Conservation (phyloP, 2,329 filamentous ascomycete genomes). For the Xylaria polymorpha region DNA sequence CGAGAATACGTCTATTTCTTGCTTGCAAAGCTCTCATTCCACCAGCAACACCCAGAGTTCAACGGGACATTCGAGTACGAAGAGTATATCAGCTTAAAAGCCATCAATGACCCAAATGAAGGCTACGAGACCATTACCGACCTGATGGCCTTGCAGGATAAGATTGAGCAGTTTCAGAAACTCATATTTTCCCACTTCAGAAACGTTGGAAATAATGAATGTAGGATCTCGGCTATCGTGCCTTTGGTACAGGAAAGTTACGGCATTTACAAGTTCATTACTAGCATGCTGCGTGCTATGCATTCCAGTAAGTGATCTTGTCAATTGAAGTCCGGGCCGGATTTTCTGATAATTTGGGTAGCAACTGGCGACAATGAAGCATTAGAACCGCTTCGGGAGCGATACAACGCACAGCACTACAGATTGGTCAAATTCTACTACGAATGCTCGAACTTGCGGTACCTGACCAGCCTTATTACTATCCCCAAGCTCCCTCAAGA, state of each 20-base stretch:
- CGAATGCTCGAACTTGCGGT: slow-evolving; percentile 97
- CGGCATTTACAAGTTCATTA: slow-evolving; percentile 99
- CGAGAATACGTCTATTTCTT: slow-evolving; percentile 97
- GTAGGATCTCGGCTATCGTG: slow-evolving; percentile 91
- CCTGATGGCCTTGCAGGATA: slow-evolving; percentile 95
- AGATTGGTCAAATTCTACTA: slow-evolving; percentile 98
- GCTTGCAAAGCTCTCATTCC: slow-evolving; percentile 94
- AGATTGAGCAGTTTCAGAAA: slow-evolving; percentile 99
- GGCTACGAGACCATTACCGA: slow-evolving; percentile 97
- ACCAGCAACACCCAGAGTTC: slow-evolving; percentile 96
- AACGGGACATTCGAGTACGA: slow-evolving; percentile 99
- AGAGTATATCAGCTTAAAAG: slow-evolving; percentile 97
- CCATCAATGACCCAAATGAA: slow-evolving; percentile 98
- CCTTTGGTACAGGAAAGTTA: slow-evolving; percentile 97
- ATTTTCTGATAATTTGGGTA: slow-evolving; percentile 51
- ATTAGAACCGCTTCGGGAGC: slow-evolving; percentile 83
- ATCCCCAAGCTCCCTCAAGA: slow-evolving; percentile 96
- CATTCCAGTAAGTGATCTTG: slow-evolving; percentile 78
- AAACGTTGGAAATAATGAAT: slow-evolving; percentile 92
- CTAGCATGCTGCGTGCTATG: slow-evolving; percentile 98
- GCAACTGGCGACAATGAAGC: slow-evolving; percentile 94
- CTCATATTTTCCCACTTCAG: slow-evolving; percentile 98
- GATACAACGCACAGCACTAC: slow-evolving; percentile 97
- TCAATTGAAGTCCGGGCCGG: neutral
- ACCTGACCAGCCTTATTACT: slow-evolving; percentile 94